Evolutionary conservation across 129 eudicot genomes (phyloP).

Genomic region (Pulicaria dysenterica): DNA sequence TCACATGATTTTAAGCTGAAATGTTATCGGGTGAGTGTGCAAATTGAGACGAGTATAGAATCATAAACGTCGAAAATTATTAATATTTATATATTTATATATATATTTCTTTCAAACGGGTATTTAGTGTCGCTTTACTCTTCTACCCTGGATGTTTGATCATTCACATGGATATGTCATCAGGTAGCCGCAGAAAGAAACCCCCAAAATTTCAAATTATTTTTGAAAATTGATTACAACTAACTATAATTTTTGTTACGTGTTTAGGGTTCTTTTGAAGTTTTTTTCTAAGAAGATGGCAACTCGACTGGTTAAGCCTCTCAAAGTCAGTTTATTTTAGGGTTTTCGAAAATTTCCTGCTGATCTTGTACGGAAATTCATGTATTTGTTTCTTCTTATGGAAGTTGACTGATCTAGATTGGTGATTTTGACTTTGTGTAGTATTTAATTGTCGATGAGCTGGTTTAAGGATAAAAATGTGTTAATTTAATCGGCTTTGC

Average conservation of each 20-base stretch:
- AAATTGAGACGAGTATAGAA: conserved; percentile 27
- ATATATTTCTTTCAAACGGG: conserved; percentile 18
- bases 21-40: not conserved
- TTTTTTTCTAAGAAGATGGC: not conserved
- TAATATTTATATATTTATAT: not conserved
- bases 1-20: not conserved
- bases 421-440: not conserved
- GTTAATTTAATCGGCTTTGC: conserved; percentile 15
- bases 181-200: not conserved
- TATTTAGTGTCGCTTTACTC: conserved; percentile 15
- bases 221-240: not conserved
- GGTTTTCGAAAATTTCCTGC: not conserved
- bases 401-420: conserved; percentile 1
- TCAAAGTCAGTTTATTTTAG: not conserved
- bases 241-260: not conserved
- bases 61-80: not conserved
- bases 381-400: conserved; percentile 1
- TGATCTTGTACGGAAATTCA: not conserved
- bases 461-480: conserved; percentile 16
- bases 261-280: conserved; percentile 1
- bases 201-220: not conserved
- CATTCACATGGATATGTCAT: conserved; percentile 2
- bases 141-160: conserved; percentile 1
- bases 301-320: conserved; percentile 14
- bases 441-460: conserved; percentile 27